phyloP scores from a whole-genome alignment of 192 early-diverging fungal genomes.

The Spizellomyces punctatus region DNA sequence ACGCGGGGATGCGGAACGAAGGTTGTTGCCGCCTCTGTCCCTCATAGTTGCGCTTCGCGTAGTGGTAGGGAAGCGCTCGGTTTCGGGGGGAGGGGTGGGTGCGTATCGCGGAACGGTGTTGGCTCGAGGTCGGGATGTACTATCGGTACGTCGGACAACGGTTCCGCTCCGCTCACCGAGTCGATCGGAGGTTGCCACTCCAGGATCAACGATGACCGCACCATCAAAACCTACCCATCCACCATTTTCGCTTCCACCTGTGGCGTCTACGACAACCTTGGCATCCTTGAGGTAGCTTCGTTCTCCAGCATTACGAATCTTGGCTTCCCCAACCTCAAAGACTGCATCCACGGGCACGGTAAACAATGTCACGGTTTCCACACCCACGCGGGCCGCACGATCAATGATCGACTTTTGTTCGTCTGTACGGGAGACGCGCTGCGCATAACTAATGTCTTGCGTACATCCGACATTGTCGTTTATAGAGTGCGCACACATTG shows the following conservation, averaged over 20 bases:
- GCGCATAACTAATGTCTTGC: constrained; percentile 65
- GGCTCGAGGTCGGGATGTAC: not conserved
- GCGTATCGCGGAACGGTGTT: not conserved
- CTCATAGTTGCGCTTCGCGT: too few relatives aligned
- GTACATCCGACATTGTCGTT: constrained; percentile 60
- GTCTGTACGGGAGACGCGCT: constrained; percentile 31
- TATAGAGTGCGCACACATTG: constrained; percentile 73
- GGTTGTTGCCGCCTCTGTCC: too few relatives aligned
- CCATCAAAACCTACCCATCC: constrained; percentile 58
- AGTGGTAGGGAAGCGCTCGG: too few relatives aligned
- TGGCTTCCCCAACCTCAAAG: constrained; percentile 76
- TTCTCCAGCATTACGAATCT: constrained; percentile 73
- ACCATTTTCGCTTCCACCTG: constrained; percentile 37
- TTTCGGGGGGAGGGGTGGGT: too few relatives aligned
- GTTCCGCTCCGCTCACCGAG: not conserved
- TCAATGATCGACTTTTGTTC: constrained; percentile 31
- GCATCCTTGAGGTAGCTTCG: constrained; percentile 73
- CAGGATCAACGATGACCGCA: constrained; percentile 23
- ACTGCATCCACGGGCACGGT: constrained; percentile 75
- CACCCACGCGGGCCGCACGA: constrained; percentile 31
- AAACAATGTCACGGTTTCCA: constrained; percentile 32
- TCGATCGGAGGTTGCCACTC: not conserved
- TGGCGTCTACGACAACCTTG: constrained; percentile 57
- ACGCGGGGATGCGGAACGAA: too few relatives aligned
- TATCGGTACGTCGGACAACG: not conserved